These are phyloP conservation scores for Grigorovia jiainica DNA, from an alignment of 805 yeast species.

Conservation along the genomic window DNA sequence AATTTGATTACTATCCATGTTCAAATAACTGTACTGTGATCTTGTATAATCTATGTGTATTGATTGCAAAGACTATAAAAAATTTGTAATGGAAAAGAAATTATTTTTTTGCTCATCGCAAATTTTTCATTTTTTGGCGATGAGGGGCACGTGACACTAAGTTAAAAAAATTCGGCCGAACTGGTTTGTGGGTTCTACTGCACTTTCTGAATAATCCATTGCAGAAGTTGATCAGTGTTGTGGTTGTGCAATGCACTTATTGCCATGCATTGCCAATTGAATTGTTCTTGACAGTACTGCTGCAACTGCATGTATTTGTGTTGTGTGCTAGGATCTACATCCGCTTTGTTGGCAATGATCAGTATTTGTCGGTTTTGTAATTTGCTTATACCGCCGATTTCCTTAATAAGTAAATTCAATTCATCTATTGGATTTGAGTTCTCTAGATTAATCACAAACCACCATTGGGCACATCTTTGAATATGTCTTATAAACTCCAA, in stretches of 20 bases:
- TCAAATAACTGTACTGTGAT: not conserved
- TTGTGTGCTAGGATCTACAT: conserved; percentile 34
- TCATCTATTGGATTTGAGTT: conserved; percentile 57
- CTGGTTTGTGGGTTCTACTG: conserved; percentile 20
- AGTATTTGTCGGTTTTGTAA: conserved; percentile 53
- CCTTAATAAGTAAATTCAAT: conserved; percentile 50
- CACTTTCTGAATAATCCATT: conserved; percentile 64
- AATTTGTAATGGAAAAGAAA: not conserved
- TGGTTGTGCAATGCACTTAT: conserved; percentile 71
- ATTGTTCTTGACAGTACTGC: conserved; percentile 32
- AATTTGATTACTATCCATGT: conserved; percentile 22
- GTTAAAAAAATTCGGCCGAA: too few relatives aligned
- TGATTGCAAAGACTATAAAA: not conserved
- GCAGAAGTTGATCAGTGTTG: conserved; percentile 65
- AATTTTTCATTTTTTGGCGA: conserved; percentile 9
- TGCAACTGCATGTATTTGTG: conserved; percentile 37
- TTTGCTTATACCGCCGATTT: conserved; percentile 56
- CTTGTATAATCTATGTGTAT: not conserved
- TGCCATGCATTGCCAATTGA: conserved; percentile 65
- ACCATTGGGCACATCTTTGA: conserved; percentile 84
- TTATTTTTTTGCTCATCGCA: conserved; percentile 16
- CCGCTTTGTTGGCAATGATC: conserved; percentile 93
- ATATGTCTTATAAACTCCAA: conserved; percentile 85
- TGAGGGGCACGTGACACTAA: not conserved
- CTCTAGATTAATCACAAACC: conserved; percentile 76